Evolutionary conservation across 2,329 filamentous ascomycete species (phyloP), one percentile per base, ranked within the genome.

Genomic region (Aspergillus eucalypticola): DNA sequence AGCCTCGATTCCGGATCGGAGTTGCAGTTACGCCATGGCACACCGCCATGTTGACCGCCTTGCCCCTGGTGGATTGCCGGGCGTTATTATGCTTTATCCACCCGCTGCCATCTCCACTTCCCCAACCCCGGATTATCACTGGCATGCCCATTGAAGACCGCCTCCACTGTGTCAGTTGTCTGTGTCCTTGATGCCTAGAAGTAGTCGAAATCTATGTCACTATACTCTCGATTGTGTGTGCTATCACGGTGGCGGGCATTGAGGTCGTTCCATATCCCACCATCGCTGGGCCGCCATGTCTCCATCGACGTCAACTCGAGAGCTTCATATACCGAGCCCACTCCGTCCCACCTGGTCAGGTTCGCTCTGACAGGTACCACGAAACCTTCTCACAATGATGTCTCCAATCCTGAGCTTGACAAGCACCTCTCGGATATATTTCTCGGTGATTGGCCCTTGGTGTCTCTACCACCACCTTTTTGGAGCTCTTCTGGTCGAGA

Each of bases 331-430:
- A 27, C 19, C 10, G 52, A 67, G 54, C 63, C 71, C 56, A 63
- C 69, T 41, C 65, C 69, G 21, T 69, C 72, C 19, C 67, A 75
- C 54, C 50, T 76, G 50, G 62, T 76, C 41, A 71, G 73, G 56
- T 76, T 71, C 63, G 65, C 69, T 11, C 50, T 77, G 38, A 74
- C 63, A 8, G 68, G 68, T 27, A 69, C 62, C 21, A 65, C 62
- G 29, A 49, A 60, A 46, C 29, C 57, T 17, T 17, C 48, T 27
- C 25, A 57, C 8, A 50, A 65, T 32, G 17, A 56, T 4, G 49
- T 54, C 3, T 38, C 29, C 15, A 57, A 58, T 11, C 11, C 54
- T 5, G 50, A 58, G 3, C 27, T 68, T 23, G 62, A 69, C 42
- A 27, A 55, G 38, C 50, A 64, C 8, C 51, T 73, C 17, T 56